Base-by-base conservation (phyloP, 805 yeast species). In the Kazachstania psychrophila region DNA sequence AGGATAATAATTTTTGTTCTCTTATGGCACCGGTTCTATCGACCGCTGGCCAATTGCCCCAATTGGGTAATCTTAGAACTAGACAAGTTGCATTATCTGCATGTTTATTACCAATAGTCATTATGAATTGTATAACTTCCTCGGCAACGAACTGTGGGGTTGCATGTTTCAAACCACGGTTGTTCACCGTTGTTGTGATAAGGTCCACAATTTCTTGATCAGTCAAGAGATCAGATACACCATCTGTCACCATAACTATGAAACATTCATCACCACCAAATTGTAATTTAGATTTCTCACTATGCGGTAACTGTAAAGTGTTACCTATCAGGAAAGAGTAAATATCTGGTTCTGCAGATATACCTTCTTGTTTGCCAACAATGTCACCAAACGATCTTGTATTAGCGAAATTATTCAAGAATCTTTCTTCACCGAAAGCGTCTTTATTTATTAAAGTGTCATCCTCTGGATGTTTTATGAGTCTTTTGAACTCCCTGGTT, bases 1-100 rank as follows among this genome's bases (percentile, higher is more conserved):
- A 19, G 27, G 14, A 23, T 6, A 41, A 26, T 17, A 82, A 60
- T 47, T 83, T 70, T 40, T 79, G 79, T 56, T 83, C 95, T 44
- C 98, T 69, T 38, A 75, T 58, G 31, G 69, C 72, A 0, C 96
- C 96, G 0, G 96, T 86, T 33, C 94, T 64, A 61, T 89, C 97
- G 4, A 67, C 52, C 38, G 72, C 61, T 6, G 92, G 89, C 96
- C 98, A 92, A 38, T 76, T 72, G 5, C 95, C 96, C 98, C 98
- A 92, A 8, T 95, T 95, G 24, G 72, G 69, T 38, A 92, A 64
- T 41, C 94, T 66, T 9, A 89, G 60, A 4, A 92, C 83, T 43
- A 81, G 52, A 55, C 96, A 86, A 2, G 96, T 86, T n/a, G 97
- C 94, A 60, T 92, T 92, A 57, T 92, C 98, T 50, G 84, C 87